Conservation (phyloP, 345 rosid genomes). For the Turnera subulata region DNA sequence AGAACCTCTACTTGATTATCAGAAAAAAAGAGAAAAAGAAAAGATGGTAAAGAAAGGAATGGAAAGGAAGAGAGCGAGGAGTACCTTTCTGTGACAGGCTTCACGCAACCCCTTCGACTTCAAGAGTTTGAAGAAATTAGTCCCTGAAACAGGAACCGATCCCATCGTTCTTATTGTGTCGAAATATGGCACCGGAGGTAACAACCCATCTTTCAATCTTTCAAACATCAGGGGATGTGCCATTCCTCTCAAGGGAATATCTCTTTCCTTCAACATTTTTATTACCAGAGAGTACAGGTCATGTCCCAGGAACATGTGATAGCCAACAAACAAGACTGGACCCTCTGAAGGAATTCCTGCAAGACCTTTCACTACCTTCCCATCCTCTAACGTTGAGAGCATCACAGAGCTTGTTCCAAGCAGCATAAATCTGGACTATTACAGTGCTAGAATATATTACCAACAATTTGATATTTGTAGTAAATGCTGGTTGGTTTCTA, state of each 20-base stretch:
- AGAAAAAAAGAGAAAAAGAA: no score
- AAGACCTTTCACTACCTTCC: constrained; percentile 59
- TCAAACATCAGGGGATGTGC: constrained; percentile 52
- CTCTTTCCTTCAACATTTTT: constrained; percentile 52
- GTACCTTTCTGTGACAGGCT: constrained; percentile 65
- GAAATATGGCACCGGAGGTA: constrained; percentile 17
- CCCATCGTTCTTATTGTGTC: constrained; percentile 66
- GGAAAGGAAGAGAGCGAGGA: no score
- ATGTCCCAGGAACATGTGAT: constrained; percentile 66
- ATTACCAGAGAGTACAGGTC: constrained; percentile 46
- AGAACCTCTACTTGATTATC: no score
- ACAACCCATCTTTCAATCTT: constrained; percentile 11
- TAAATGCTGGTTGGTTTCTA: no score
- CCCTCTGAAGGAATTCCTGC: constrained; percentile 71
- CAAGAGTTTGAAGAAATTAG: constrained; percentile 54
- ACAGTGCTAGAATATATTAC: no score
- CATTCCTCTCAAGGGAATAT: constrained; percentile 47
- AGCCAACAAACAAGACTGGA: constrained; percentile 64
- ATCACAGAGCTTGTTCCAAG: constrained; percentile 40
- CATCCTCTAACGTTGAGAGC: constrained; percentile 66
- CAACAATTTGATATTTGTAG: no score
- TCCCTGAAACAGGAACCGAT: constrained; percentile 56
- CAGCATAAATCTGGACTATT: constrained; percentile 19
- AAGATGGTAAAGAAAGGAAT: no score
- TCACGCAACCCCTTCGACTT: constrained; percentile 57